These are phyloP conservation scores for Eucalyptus shirleyi DNA, from an alignment of 345 rosid species.

Conservation along the genomic window DNA sequence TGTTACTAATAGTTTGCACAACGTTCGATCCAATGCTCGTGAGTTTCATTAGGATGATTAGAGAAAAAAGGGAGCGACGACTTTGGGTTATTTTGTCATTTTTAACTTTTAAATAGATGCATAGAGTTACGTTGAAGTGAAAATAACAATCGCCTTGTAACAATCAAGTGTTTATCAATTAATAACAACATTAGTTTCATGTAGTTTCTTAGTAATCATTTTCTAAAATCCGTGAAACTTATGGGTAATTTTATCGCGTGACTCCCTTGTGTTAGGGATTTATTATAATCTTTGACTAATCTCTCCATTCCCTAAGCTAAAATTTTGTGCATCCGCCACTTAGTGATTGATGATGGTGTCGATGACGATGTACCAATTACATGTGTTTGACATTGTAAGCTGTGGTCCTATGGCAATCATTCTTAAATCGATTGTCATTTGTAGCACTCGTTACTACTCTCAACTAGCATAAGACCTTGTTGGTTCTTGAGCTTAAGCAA, in stretches of 20 bases:
- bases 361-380: background rate
- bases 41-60: background rate
- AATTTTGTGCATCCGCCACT: background rate
- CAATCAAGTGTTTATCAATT: background rate
- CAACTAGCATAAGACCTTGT: background rate
- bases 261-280: background rate
- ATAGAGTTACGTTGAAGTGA: fast-evolving
- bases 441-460: background rate
- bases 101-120: background rate
- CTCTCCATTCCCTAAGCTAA: background rate
- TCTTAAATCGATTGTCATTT: background rate
- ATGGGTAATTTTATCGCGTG: fast-evolving
- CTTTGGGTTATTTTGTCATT: background rate
- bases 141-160: fast-evolving
- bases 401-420: background rate
- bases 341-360: background rate
- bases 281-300: background rate
- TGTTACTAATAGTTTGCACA: background rate
- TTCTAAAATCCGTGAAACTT: fast-evolving
- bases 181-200: background rate
- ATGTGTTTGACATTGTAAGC: background rate
- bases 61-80: background rate
- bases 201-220: fast-evolving
- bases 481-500: background rate
- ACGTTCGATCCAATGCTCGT: background rate